Percentiles rank a stretch among this genome's conserved stretches.
These are phyloP conservation scores for Phytophthora nicotianae DNA, from an alignment of 352 stramenopile species.

Conservation along the genomic window DNA sequence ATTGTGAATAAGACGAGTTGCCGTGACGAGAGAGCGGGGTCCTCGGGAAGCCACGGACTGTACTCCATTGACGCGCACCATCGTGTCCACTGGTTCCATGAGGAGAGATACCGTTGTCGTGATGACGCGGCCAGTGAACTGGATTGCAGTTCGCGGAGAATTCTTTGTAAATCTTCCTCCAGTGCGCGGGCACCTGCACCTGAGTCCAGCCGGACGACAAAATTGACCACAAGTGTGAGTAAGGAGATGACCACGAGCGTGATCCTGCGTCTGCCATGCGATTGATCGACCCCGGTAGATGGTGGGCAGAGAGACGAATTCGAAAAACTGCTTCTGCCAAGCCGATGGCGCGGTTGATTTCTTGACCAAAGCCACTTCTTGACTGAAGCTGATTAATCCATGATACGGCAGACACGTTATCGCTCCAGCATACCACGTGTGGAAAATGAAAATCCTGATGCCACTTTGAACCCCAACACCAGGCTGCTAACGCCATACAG, in stretches of 20 bases:
- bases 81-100: not conserved
- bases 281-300: slow-evolving; percentile 4
- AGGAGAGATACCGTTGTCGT: not conserved
- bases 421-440: slow-evolving; percentile 1
- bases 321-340: not conserved
- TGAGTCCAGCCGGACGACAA: not conserved
- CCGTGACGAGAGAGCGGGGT: no score
- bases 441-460: not conserved
- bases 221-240: not conserved
- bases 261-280: not conserved
- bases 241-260: not conserved
- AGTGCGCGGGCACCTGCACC: not conserved
- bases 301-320: not conserved
- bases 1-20: not conserved
- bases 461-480: not conserved
- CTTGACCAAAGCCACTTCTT: not conserved
- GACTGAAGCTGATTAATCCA: slow-evolving; percentile 2
- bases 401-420: not conserved
- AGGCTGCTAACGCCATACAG: slow-evolving; percentile 1
- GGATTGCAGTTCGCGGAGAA: not conserved
- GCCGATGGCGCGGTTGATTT: slow-evolving; percentile 1
- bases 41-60: not conserved
- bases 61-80: not conserved
- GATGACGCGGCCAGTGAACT: not conserved
- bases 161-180: not conserved